Base-by-base conservation (phyloP, 768 basidiomycete genomes). In the Auricularia sp. region DNA sequence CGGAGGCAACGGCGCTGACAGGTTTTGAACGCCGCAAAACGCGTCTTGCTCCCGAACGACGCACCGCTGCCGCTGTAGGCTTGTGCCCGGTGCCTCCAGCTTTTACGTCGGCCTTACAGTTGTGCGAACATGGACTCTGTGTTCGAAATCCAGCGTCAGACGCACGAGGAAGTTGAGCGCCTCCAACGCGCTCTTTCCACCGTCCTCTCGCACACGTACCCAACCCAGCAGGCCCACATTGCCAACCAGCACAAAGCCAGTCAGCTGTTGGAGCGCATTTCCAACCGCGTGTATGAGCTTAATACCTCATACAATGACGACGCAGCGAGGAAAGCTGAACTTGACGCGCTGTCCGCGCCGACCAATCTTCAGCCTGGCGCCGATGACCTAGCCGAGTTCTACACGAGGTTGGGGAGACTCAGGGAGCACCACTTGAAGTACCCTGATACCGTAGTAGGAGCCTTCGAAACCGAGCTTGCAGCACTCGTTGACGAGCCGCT, bases 361-460 rank as follows among this genome's bases (percentile, higher is more conserved):
- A 67, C 77, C 3, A 24, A 58, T 29, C 66, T 61, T 3, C 47
- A 63, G 36, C 54, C 10, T 16, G 64, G 61, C 24, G 82, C 82
- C 59, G 83, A 85, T 76, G 85, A 98, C 77, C 82, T 98, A 62
- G 86, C 88, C 59, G 93, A 96, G 76, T 99, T 99, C 80, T 98
- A 99, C 79, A 81, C 88, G 75, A 88, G 97, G 79, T 87, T 98
- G 81, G 88, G 86, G 73, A 94, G 91, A 84, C 87, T 98, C 77
- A 92, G 95, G 79, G 94, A 95, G 74, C 93, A 96, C 83, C 88
- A 98, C 82, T 84, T 83, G 78, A 92, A 92, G 81, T 94, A 98
- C 82, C 94, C 94, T 79, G 90, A 95, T 79, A 80, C 89, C 77
- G 82, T 84, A 72, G 81, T 87, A 81, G 88, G 84, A 72, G 82